Base-by-base conservation (phyloP, 768 basidiomycete genomes). In the Lactarius pseudohatsudake region DNA sequence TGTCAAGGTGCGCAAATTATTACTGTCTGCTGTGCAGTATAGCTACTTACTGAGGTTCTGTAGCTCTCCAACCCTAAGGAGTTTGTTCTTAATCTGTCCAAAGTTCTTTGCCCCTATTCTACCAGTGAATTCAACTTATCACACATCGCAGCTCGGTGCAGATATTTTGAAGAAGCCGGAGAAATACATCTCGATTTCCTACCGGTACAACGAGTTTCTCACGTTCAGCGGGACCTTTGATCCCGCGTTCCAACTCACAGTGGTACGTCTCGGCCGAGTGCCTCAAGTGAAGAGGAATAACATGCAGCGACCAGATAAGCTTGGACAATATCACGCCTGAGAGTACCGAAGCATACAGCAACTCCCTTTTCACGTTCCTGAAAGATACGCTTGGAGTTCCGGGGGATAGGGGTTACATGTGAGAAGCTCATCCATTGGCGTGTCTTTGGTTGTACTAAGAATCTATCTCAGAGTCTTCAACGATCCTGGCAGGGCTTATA, bases 141-240 rank as follows among this genome's bases (percentile, higher is more conserved):
- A 26, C 32, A 53, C 7, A 58, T 4, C 45, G 7, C 57, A 89
- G 88, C 75, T 85, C 66, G 77, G 81, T 10, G 86, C 88, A 10
- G 73, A 81, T 63, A 79, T 79, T 10, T 74, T 90, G 67, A 74
- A 74, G 0, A 90, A 88, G 72, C 86, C 86, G 0, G 83, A 86
- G 71, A 36, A 65, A 16, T 80, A 81, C 69, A 84, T 91, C 69
- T 78, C 81, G n/a, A 77, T 85, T 68, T 80, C 81, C 68, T 81
- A 86, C 70, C 78, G 74, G 13, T 80, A 86, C 77, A 85, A 86
- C 69, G 85, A 89, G 61, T 80, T 78, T 41, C 80, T 90, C 66
- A 81, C 85, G 3, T 90, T 85, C 71, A 78, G 69, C 22, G 89
- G 88, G 16, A 83, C 83, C 4, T 83, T 88, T 61, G 88, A 89